Evolutionary conservation across 768 basidiomycete species (phyloP).

Genomic region (Sporobolomyces pararoseus): DNA sequence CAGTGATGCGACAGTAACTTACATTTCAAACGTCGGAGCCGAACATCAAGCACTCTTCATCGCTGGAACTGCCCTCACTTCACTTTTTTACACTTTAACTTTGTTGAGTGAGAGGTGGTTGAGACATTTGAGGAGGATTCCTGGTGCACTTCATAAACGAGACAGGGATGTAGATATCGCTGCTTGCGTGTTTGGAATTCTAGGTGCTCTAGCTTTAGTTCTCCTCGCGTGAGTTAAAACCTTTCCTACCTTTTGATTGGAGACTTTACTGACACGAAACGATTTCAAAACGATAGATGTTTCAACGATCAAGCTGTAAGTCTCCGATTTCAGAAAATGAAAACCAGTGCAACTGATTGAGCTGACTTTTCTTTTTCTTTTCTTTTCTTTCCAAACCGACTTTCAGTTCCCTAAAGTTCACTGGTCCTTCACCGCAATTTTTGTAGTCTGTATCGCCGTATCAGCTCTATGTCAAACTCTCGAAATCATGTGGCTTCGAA

Average conservation of each 20-base stretch:
- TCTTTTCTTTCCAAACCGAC: conserved; percentile 29
- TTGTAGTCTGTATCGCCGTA: conserved; percentile 50
- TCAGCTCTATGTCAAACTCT: conserved; percentile 50
- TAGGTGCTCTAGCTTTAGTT: conserved; percentile 49
- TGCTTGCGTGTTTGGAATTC: conserved; percentile 48
- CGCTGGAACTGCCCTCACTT: conserved; percentile 42
- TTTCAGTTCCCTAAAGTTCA: conserved; percentile 39
- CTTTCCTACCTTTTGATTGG: background rate
- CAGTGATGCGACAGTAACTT: conserved; percentile 36
- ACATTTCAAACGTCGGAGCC: conserved; percentile 50
- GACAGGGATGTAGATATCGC: conserved; percentile 50
- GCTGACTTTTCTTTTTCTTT: background rate
- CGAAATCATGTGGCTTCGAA: conserved; percentile 46
- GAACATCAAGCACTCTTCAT: conserved; percentile 46
- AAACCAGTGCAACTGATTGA: too few relatives aligned
- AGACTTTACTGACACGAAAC: too few relatives aligned
- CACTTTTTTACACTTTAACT: conserved; percentile 48
- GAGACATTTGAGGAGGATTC: conserved; percentile 51
- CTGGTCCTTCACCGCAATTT: conserved; percentile 46
- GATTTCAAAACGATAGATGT: background rate
- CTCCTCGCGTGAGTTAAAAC: conserved; percentile 43
- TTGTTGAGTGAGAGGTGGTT: conserved; percentile 51
- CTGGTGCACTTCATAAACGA: conserved; percentile 46
- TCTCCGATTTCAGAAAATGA: background rate
- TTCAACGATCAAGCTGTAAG: conserved; percentile 18